A percentile compares a stretch with the other conserved stretches of the same genome.
Evolutionary conservation across 2,329 filamentous ascomycete genomes (phyloP).

Genomic region (Apiospora rasikravindrae): DNA sequence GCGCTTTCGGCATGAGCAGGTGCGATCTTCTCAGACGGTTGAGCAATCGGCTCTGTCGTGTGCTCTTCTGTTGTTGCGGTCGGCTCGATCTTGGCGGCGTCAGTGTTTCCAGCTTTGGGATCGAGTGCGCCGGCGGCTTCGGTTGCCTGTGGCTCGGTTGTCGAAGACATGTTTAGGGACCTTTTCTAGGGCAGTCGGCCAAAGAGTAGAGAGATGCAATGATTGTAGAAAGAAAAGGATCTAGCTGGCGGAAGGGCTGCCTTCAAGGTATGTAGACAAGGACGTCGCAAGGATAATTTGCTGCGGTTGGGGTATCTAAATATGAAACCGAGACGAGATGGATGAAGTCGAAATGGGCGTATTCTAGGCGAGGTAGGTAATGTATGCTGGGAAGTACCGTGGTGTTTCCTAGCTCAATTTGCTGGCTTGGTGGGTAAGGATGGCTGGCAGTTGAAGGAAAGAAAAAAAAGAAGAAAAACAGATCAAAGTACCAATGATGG

Average conservation of each 20-base stretch:
- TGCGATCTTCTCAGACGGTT: background rate
- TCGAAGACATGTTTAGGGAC: background rate
- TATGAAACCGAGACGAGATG: background rate
- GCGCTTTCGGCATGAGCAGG: no score
- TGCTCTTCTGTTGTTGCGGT: background rate
- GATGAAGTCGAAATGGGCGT: background rate
- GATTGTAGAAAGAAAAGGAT: background rate
- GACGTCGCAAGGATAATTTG: background rate
- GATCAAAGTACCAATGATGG: background rate
- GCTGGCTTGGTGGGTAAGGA: background rate
- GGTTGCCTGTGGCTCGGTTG: constrained; percentile 7
- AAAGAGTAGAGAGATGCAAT: background rate
- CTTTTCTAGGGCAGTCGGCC: background rate
- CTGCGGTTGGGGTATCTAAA: background rate
- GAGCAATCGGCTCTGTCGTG: background rate
- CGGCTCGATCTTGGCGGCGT: background rate
- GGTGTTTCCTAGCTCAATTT: background rate
- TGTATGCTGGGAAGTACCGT: background rate
- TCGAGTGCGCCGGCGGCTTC: background rate
- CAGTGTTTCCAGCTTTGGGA: background rate
- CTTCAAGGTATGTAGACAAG: background rate
- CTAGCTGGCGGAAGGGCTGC: background rate
- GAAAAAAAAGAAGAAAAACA: background rate
- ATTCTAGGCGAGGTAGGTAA: background rate
- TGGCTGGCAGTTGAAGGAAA: background rate